Evolutionary conservation across 805 yeast species (phyloP), one percentile per base, ranked within the genome.

Genomic region (Schizosaccharomyces lindneri): DNA sequence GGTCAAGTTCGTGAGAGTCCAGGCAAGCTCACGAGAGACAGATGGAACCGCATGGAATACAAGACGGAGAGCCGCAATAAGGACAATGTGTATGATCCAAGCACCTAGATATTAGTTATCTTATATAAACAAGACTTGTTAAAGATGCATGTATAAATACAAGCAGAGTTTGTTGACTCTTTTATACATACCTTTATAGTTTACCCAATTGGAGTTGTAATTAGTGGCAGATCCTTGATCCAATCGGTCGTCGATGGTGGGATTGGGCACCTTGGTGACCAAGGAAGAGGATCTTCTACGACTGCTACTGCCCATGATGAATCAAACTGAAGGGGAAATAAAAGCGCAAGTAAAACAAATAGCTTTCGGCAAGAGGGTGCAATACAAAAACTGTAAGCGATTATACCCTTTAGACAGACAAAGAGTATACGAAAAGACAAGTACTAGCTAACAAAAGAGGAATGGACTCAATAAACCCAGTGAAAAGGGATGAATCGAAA

Each of bases 161-260:
- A 17, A 5, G n/a, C 27, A 29, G 13, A 60, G 43, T 9, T 13
- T 27, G 2, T 7, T 46, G 24, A 24, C 1, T 32, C 29, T 5
- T 32, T 3, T 17, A 9, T 15, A 51, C 64, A 7, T 48, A 59
- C 95, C 98, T 68, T 90, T 88, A 68, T 81, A 84, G 70, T 89
- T 86, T 41, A 93, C 96, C 98, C 98, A 90, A 66, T 83, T 83
- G 32, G 97, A 97, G 70, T 93, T 93, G 73, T 88, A 77, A 69
- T 93, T 93, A 36, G 95, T 89, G 66, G 85, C 81, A 61, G 88
- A 76, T 62, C 84, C 83, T 73, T 90, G 97, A 70, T 90, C 98
- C 68, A 84, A 87, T 71, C 84, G 86, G 51, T 89, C 94, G 66
- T 90, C 97, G 67, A 86, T 79, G 19, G 88, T 83, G 5, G 60